Evolutionary conservation across 305 asterid genomes (phyloP).

Genomic region (Andrographis paniculata): DNA sequence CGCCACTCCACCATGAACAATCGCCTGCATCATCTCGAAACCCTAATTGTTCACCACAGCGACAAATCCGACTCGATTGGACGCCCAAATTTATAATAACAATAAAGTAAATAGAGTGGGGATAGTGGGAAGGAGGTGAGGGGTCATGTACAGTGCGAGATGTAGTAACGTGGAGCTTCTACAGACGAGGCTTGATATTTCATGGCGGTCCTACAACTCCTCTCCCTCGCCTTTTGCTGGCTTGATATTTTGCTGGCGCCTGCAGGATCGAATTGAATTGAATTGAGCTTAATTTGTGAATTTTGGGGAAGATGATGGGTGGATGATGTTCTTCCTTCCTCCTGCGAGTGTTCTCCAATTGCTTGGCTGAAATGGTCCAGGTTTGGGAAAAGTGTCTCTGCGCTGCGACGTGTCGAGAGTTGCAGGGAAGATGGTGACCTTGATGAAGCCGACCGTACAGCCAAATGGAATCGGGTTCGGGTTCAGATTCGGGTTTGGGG

Average conservation of each 20-base stretch:
- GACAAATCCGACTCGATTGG: too few species aligned
- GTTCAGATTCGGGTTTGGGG: too few species aligned
- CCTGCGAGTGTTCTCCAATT: not conserved
- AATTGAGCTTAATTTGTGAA: not conserved
- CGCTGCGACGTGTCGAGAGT: slow-evolving; percentile 28
- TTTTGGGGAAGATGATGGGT: not conserved
- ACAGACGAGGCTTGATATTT: slow-evolving; percentile 17
- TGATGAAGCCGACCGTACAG: slow-evolving; percentile 19
- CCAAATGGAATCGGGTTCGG: slow-evolving; percentile 12
- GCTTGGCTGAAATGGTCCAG: slow-evolving; percentile 21
- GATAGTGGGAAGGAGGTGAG: not conserved
- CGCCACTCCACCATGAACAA: not conserved
- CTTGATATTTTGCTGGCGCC: not conserved
- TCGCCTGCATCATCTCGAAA: too few species aligned
- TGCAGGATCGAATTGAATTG: not conserved
- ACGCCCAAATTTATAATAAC: too few species aligned
- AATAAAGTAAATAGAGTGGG: not conserved
- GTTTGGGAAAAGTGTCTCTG: not conserved
- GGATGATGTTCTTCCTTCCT: not conserved
- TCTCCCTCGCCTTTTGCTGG: slow-evolving; percentile 5
- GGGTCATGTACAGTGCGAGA: slow-evolving; percentile 1
- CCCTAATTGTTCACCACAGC: too few species aligned
- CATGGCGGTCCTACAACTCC: slow-evolving; percentile 11
- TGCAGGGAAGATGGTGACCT: slow-evolving; percentile 16
- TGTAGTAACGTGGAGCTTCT: slow-evolving; percentile 26